phyloP scores from a whole-genome alignment of 2,329 filamentous ascomycete genomes.

The Fusarium circinatum region DNA sequence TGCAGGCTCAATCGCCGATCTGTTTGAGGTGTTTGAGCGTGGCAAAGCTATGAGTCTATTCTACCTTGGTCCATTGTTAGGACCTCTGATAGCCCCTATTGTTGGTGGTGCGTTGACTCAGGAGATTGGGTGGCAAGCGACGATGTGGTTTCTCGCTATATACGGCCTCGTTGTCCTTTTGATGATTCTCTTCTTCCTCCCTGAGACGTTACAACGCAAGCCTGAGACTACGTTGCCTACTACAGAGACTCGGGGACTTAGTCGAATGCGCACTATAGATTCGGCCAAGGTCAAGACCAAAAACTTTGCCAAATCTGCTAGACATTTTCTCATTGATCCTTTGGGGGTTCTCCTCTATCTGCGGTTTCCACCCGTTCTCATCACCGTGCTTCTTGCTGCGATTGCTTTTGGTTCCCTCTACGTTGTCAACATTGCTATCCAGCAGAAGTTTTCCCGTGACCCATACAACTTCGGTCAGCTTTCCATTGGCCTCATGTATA shows the following conservation, averaged over 20 bases:
- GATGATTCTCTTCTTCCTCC: slow-evolving; percentile 69
- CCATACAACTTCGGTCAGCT: slow-evolving; percentile 77
- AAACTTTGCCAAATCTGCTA: slow-evolving; percentile 62
- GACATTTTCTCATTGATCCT: slow-evolving; percentile 76
- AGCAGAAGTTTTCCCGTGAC: slow-evolving; percentile 71
- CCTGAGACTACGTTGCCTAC: slow-evolving; percentile 16
- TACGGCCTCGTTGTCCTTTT: slow-evolving; percentile 71
- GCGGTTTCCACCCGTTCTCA: slow-evolving; percentile 75
- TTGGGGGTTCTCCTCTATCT: slow-evolving; percentile 76
- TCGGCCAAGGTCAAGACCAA: slow-evolving; percentile 68
- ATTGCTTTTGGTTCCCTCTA: slow-evolving; percentile 82
- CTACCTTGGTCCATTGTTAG: slow-evolving; percentile 81
- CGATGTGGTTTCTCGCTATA: slow-evolving; percentile 80
- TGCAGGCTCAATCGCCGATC: slow-evolving; percentile 83
- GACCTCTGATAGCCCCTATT: slow-evolving; percentile 79
- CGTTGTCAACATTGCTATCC: slow-evolving; percentile 80
- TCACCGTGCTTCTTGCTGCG: slow-evolving; percentile 78
- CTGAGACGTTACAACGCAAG: slow-evolving; percentile 67
- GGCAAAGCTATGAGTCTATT: slow-evolving; percentile 85
- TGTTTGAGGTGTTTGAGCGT: slow-evolving; percentile 79
- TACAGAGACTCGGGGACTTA: slow-evolving; percentile 32
- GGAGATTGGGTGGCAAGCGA: slow-evolving; percentile 77
- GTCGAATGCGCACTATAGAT: slow-evolving; percentile 68
- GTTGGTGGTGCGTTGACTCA: slow-evolving; percentile 79
- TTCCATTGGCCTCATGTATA: slow-evolving; percentile 79